Evolutionary conservation across 2,329 filamentous ascomycete species (phyloP).

Genomic region (Pseudocercospora fijiensis): DNA sequence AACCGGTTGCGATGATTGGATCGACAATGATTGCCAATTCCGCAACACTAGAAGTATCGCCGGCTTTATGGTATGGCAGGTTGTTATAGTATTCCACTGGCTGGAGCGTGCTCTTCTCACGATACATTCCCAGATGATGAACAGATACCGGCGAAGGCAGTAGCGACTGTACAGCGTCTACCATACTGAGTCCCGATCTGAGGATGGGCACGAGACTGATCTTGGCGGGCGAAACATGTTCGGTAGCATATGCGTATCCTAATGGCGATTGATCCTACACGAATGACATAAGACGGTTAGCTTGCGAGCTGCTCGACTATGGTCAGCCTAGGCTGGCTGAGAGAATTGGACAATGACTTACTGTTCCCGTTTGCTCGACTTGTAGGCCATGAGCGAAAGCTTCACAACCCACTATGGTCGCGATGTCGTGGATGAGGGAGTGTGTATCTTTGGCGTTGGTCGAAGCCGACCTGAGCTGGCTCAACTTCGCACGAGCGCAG

Average conservation of each 20-base stretch:
- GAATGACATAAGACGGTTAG: conserved; percentile 12
- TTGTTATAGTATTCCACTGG: conserved; percentile 99
- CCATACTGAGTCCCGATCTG: conserved; percentile 87
- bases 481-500: conserved; percentile 83
- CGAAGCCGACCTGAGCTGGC: conserved; percentile 74
- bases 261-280: conserved; percentile 73
- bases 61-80: conserved; percentile 67
- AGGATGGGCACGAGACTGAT: conserved; percentile 88
- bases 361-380: conserved; percentile 60
- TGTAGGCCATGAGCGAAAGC: conserved; percentile 67
- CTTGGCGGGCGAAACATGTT: conserved; percentile 61
- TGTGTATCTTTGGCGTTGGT: conserved; percentile 75
- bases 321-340: conserved; percentile 31
- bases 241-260: conserved; percentile 70
- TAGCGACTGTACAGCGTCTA: conserved; percentile 79
- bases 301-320: conserved; percentile 17
- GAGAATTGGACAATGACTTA: conserved; percentile 46
- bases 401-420: conserved; percentile 77
- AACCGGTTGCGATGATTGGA: conserved; percentile 90
- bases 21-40: conserved; percentile 81
- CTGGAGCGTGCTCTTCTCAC: conserved; percentile 80
- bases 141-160: conserved; percentile 78
- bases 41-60: conserved; percentile 47
- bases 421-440: conserved; percentile 79
- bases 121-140: conserved; percentile 93